phyloP scores from a whole-genome alignment of 1,284 basidiomycete genomes.

The Pseudozyma thailandica region DNA sequence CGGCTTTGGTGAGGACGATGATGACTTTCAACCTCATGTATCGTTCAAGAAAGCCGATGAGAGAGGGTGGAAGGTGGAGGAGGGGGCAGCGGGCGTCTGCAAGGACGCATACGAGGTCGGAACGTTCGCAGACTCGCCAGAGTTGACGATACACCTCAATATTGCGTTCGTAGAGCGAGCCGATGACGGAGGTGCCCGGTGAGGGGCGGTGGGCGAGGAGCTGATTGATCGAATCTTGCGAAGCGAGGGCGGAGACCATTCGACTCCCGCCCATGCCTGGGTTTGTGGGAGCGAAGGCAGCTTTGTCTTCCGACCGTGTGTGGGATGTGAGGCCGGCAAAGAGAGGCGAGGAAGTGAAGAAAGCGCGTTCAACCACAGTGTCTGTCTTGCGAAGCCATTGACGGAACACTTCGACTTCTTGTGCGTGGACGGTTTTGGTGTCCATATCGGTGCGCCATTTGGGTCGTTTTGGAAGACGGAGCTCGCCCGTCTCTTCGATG shows the following conservation, averaged over 20 bases:
- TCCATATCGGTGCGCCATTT: constrained; percentile 52
- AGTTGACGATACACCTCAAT: constrained; percentile 58
- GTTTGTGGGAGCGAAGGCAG: constrained; percentile 17
- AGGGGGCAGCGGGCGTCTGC: constrained; percentile 86
- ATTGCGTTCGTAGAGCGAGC: constrained; percentile 72
- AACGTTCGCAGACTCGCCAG: constrained; percentile 70
- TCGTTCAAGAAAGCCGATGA: constrained; percentile 70
- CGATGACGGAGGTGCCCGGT: constrained; percentile 71
- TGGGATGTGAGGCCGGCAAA: constrained; percentile 35
- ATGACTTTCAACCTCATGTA: constrained; percentile 71
- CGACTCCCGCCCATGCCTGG: constrained; percentile 32
- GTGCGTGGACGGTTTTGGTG: constrained; percentile 52
- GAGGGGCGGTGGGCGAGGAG: constrained; percentile 34
- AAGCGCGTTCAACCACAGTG: constrained; percentile 41
- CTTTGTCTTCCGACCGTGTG: constrained; percentile 31
- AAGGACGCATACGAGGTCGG: constrained; percentile 83
- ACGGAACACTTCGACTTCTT: constrained; percentile 53
- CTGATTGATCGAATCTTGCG: constrained; percentile 25
- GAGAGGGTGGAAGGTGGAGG: constrained; percentile 72
- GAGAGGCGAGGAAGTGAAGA: constrained; percentile 48
- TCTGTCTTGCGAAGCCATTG: constrained; percentile 56
- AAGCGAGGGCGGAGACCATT: constrained; percentile 37
- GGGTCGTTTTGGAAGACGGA: constrained; percentile 52
- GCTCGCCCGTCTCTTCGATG: constrained; percentile 33
- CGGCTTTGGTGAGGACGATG: constrained; percentile 56